phyloP scores from a whole-genome alignment of 139 green algal genomes.

The Micractinium conductrix region DNA sequence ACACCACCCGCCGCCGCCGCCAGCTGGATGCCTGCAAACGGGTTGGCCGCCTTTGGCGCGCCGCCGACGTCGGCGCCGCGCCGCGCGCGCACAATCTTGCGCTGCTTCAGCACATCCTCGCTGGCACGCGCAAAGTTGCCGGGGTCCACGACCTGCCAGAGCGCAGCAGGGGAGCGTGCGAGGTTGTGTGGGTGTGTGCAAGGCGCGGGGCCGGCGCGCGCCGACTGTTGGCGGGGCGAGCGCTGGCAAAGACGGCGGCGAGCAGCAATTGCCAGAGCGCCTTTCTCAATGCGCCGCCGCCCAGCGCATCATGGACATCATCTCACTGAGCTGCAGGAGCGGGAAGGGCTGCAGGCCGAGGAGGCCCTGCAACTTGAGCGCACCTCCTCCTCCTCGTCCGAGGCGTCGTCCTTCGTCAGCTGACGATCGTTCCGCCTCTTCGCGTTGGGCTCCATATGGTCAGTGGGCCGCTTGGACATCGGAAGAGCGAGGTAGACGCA shows the following conservation, averaged over 20 bases:
- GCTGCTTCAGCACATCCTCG: conserved; percentile 59
- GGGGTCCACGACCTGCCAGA: conserved; percentile 25
- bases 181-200: no score
- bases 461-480: conserved; percentile 28
- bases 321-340: no score
- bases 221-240: no score
- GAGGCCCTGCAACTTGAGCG: no score
- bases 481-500: not conserved
- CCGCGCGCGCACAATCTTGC: conserved; percentile 62
- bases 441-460: conserved; percentile 57
- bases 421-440: conserved; percentile 72
- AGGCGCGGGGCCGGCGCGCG: no score
- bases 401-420: conserved; percentile 68
- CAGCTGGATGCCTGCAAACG: conserved; percentile 64
- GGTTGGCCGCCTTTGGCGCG: conserved; percentile 44
- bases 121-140: conserved; percentile 64
- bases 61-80: conserved; percentile 22
- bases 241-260: no score
- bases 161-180: no score
- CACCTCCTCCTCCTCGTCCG: conserved; percentile 51
- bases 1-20: conserved; percentile 9
- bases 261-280: no score
- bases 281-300: no score
- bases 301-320: no score
- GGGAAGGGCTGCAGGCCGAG: no score